Evolutionary conservation across 2,329 filamentous ascomycete species (phyloP), one percentile per base, ranked within the genome.

Genomic region (Fusarium nurragi): DNA sequence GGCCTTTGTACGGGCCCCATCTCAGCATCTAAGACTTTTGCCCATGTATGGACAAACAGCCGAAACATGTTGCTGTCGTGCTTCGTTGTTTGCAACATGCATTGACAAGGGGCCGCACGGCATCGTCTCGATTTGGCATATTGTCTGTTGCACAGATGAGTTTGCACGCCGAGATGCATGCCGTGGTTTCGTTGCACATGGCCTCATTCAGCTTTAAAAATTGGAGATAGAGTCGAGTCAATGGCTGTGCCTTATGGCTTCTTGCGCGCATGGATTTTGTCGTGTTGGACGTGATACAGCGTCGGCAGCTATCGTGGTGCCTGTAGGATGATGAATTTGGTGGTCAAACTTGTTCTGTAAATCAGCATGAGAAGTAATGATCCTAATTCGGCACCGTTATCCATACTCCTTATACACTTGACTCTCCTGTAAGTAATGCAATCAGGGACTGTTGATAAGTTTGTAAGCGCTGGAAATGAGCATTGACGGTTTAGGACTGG

Each of bases 21-120:
- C 48, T 44, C 50, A 45, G 28, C 37, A 45, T 26, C 51, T 66
- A 48, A 62, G 54, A 54, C 48, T 25, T 57, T 54, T 60, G 41
- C 41, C 67, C 67, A 45, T 52, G 63, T 66, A 50, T 45, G 64
- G 68, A 39, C 59, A 66, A 64, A 64, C 54, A 60, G 60, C 68
- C 68, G 68, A 71, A 54, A 56, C 55, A 59, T 68, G 39, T 59
- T 49, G 39, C 54, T 54, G 58, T 39, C 49, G 52, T 70, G 51
- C 50, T 60, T 58, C 46, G 28, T 47, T 32, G 26, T 57, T 57
- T 52, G 52, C 49, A 55, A 63, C 60, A 38, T 54, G 30, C 53
- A 37, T 55, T 47, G 46, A 46, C 52, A 61, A 56, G 56, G 59
- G 38, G 36, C 47, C 25, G 21, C 41, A 49, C 45, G 39, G 52